phyloP scores from a whole-genome alignment of 345 rosid genomes.

The Eucalyptus pauciflora region DNA sequence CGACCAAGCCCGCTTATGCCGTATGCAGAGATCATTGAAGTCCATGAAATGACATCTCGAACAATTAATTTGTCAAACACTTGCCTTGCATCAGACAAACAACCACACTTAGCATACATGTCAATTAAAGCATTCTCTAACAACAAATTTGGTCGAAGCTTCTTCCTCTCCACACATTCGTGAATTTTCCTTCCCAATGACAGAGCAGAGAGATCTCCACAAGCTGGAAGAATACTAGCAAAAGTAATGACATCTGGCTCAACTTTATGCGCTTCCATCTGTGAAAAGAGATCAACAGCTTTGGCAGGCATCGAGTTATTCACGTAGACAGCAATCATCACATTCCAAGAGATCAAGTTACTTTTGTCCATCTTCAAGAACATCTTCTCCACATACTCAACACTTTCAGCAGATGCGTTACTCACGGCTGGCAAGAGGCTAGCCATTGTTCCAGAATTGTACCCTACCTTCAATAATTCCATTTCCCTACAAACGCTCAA shows the following conservation, averaged over 20 bases:
- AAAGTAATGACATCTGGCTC: background rate
- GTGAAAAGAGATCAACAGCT: constrained; percentile 3
- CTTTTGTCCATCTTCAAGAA: background rate
- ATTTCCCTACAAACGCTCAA: constrained; percentile 31
- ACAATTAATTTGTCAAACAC: constrained; percentile 24
- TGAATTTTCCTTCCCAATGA: constrained; percentile 31
- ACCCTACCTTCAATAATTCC: constrained; percentile 12
- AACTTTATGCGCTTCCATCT: background rate
- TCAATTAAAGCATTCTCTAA: constrained; percentile 35
- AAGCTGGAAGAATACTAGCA: constrained; percentile 12
- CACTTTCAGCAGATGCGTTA: background rate
- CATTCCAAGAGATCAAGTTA: constrained; percentile 4
- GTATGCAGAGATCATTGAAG: constrained; percentile 42
- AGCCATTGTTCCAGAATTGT: constrained; percentile 30
- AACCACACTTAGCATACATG: constrained; percentile 58
- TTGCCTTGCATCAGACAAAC: constrained; percentile 22
- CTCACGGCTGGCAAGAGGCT: constrained; percentile 27
- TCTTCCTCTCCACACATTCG: constrained; percentile 7
- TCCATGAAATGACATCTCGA: constrained; percentile 28
- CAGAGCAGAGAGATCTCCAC: constrained; percentile 38
- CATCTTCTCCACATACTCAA: constrained; percentile 1
- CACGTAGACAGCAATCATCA: background rate
- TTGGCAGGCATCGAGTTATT: background rate
- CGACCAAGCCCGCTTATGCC: constrained; percentile 39
- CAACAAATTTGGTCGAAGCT: constrained; percentile 11